Evolutionary conservation across 2,329 filamentous ascomycete genomes (phyloP).

Genomic region (Stemphylium lycopersici): DNA sequence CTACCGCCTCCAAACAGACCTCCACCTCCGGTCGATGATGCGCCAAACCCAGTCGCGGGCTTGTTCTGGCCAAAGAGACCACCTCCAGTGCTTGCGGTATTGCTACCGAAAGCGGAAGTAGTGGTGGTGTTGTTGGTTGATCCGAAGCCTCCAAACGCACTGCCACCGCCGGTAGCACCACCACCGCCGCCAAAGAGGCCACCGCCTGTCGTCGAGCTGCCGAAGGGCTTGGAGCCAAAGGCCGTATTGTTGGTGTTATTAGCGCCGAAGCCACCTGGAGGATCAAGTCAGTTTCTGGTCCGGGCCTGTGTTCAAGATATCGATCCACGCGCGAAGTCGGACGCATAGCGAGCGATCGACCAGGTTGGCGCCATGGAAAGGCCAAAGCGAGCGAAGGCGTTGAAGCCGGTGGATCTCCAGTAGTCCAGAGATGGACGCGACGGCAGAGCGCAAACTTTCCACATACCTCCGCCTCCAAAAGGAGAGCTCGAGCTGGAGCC

Average conservation of each 20-base stretch:
- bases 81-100: conserved; percentile 35
- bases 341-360: neutral
- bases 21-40: conserved; percentile 31
- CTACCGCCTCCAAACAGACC: conserved; percentile 39
- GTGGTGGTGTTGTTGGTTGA: conserved; percentile 24
- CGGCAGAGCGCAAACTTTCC: conserved; percentile 41
- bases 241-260: conserved; percentile 32
- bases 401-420: neutral
- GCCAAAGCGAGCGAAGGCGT: neutral
- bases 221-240: conserved; percentile 43
- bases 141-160: conserved; percentile 22
- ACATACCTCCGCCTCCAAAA: conserved; percentile 49
- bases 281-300: conserved; percentile 28
- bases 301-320: neutral
- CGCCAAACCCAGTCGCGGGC: conserved; percentile 30
- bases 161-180: conserved; percentile 10
- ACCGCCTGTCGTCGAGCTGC: conserved; percentile 41
- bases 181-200: conserved; percentile 41
- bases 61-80: conserved; percentile 43
- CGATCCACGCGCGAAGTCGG: neutral
- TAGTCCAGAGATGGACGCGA: conserved; percentile 29
- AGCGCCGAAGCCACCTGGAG: conserved; percentile 42
- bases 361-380: neutral
- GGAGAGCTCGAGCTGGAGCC: conserved; percentile 37
- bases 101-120: conserved; percentile 34